Base-by-base conservation (phyloP, 352 stramenopile genomes). In the Globisporangium carolinianum region DNA sequence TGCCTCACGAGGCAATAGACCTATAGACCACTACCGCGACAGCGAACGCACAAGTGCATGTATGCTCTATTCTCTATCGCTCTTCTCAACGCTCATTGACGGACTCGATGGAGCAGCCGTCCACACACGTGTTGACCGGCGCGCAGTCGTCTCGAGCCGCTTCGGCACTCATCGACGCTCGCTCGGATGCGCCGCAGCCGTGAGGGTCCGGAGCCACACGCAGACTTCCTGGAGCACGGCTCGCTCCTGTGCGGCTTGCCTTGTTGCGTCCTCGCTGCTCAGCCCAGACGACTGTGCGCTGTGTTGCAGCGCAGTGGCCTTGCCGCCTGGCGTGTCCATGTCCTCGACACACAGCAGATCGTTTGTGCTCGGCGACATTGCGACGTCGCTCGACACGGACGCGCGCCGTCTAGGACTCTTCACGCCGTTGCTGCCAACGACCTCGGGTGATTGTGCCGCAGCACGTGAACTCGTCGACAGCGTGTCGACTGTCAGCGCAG, bases 211-310 rank as follows among this genome's bases (percentile, higher is more conserved):
- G 45, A 93, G 71, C 80, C 80, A 90, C 10, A 87, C 79, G 53
- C 74, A 89, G 52, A 91, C 76, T 55, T 93, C 83, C 56, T 93
- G 80, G 18, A 93, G 72, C 48, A 93, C 81, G 0, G 77, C 83
- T 36, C 80, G 78, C 60, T 93, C 83, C 65, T 93, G 83, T 51
- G 81, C 65, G 11, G 63, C 71, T 50, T 62, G 67, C 9, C 42
- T 47, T 53, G 37, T 39, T 18, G 52, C 18, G 15, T 14, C 41
- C 12, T 48, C 58, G 5, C 41, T 39, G 47, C 17, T 59, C 8
- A 14, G 24, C 4, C 1, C 9, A 45, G 41, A 5, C 8, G 41
- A 45, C 9, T 45, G 10, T 45, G 41, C 41, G 8, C 41, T 45
- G 10, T 14, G 24, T 6, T 49, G 45, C n/a, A 4, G n/a, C 6